Evolutionary conservation across 495 filamentous ascomycete genomes (phyloP), one percentile per base, ranked within the genome.

Genomic region (Podospora australis): DNA sequence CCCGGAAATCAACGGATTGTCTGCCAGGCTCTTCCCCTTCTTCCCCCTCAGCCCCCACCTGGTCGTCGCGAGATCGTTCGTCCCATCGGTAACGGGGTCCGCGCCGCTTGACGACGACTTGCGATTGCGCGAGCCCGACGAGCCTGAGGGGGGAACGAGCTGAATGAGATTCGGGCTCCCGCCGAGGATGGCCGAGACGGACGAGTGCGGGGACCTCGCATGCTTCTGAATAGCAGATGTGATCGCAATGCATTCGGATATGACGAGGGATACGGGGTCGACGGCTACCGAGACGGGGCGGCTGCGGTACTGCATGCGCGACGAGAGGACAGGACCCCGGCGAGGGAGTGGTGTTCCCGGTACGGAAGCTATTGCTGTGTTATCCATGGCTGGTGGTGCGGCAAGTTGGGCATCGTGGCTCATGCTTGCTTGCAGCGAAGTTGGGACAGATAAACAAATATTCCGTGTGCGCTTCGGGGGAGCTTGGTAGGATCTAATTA

Each of bases 221-320:
- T 96, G 86, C 71, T 99, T 99, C 57, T 94, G 88, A 84, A 99
- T 95, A 22, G 90, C 90, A 56, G 90, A 95, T 21, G 92, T 96
- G 67, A 99, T 90, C 29, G 89, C 86, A 65, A 99, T 97, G 65
- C 94, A 99, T 84, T 99, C 92, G 70, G 94, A 95, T 22, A 91
- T 94, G 57, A 99, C 90, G 50, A 99, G 70, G 35, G 94, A 90
- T 46, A 96, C 88, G 2, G 92, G 90, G 52, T 97, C 88, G 39
- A 97, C 86, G 30, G 92, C 90, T 38, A 97, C 89, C 9, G 88
- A 73, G 21, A 79, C 67, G 17, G 71, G 73, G 4, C 73, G 70
- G 49, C 68, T 72, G 43, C 71, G 63, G 49, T 73, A 76, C 39
- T 73, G 69, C 57, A 70, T 69, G 55, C 69, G 62, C 25, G 64